Evolutionary conservation across 371 early-diverging fungal genomes (phyloP).

Genomic region (Zancudomyces culisetae): DNA sequence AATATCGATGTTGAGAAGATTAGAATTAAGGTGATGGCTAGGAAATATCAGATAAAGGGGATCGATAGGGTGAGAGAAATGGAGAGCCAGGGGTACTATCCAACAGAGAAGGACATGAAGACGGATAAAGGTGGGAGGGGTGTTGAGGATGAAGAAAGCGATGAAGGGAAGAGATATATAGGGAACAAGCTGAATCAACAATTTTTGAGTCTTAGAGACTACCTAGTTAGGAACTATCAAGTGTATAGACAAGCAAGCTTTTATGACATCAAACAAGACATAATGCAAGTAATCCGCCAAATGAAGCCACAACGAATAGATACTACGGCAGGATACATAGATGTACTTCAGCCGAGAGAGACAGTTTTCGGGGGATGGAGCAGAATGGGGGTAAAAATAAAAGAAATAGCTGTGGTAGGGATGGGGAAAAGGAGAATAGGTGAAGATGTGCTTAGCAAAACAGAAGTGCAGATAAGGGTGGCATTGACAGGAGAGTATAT

Average conservation of each 20-base stretch:
- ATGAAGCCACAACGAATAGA: conserved; percentile 39
- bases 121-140: too few species aligned
- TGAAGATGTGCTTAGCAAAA: conserved; percentile 43
- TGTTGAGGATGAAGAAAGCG: not conserved
- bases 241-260: conserved; percentile 60
- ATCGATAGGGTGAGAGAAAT: not conserved
- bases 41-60: not conserved
- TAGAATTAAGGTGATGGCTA: not conserved
- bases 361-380: conserved; percentile 75
- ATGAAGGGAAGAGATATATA: too few species aligned
- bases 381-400: conserved; percentile 64
- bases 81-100: not conserved
- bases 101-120: not conserved
- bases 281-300: conserved; percentile 69
- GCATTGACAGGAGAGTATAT: conserved; percentile 41
- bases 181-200: conserved; percentile 73
- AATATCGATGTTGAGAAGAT: not conserved
- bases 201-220: conserved; percentile 79
- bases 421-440: conserved; percentile 60
- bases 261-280: conserved; percentile 67
- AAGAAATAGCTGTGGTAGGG: conserved; percentile 39
- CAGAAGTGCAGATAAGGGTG: conserved; percentile 47
- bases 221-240: conserved; percentile 65
- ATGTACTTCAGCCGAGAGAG: not conserved
- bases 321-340: conserved; percentile 5